These are phyloP conservation scores for Corinectria fuckeliana DNA, from an alignment of 2,329 filamentous ascomycete species.

Conservation along the genomic window DNA sequence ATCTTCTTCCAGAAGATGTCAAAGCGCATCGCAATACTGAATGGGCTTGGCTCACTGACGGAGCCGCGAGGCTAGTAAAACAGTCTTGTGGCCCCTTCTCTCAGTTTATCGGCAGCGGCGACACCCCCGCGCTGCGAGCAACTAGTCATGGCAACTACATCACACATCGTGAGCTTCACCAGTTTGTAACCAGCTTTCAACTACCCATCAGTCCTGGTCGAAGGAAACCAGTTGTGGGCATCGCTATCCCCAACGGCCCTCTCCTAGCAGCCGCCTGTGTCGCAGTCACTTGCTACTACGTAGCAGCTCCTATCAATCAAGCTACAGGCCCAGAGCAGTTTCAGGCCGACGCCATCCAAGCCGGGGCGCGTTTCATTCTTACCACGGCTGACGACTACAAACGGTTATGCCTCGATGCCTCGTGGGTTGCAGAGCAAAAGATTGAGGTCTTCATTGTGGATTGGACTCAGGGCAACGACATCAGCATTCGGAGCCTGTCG, in stretches of 20 bases:
- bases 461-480: slow-evolving; percentile 45
- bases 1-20: slow-evolving; percentile 44
- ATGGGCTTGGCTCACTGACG: slow-evolving; percentile 24
- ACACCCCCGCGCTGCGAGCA: slow-evolving; percentile 39
- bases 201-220: slow-evolving; percentile 32
- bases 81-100: slow-evolving; percentile 47
- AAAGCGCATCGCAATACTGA: slow-evolving; percentile 36
- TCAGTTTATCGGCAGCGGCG: slow-evolving; percentile 41
- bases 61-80: slow-evolving; percentile 36
- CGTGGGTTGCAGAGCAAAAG: slow-evolving; percentile 39
- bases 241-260: slow-evolving; percentile 61
- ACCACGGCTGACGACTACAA: slow-evolving; percentile 49
- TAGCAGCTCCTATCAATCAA: slow-evolving; percentile 58
- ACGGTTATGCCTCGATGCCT: slow-evolving; percentile 45
- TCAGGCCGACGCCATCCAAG: slow-evolving; percentile 55
- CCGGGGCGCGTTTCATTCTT: slow-evolving; percentile 54
- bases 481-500: slow-evolving; percentile 37
- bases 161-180: slow-evolving; percentile 41
- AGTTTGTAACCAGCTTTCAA: slow-evolving; percentile 43
- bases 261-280: slow-evolving; percentile 58
- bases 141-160: slow-evolving; percentile 37
- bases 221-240: slow-evolving; percentile 53
- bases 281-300: slow-evolving; percentile 57
- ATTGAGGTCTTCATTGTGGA: slow-evolving; percentile 50
- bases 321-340: slow-evolving; percentile 57